Evolutionary conservation across 1,284 basidiomycete species (phyloP).

Genomic region (Rhodotorula mucilaginosa): DNA sequence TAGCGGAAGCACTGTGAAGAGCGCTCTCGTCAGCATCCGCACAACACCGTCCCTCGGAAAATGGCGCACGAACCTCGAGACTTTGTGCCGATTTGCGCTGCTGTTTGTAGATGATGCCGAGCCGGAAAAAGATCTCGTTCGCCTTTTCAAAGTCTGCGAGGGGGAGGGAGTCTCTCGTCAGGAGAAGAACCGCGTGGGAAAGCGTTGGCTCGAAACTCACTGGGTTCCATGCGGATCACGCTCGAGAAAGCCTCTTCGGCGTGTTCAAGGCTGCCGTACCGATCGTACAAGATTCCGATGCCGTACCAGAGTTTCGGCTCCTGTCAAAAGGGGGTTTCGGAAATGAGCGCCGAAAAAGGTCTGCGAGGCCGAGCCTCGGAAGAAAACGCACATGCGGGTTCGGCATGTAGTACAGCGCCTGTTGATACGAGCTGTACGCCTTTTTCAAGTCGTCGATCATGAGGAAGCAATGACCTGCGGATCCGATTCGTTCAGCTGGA

Average conservation of each 20-base stretch:
- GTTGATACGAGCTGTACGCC: conserved; percentile 97
- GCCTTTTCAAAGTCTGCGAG: conserved; percentile 92
- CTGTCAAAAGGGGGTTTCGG: conserved; percentile 54
- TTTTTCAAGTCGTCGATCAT: conserved; percentile 99
- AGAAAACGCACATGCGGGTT: conserved; percentile 73
- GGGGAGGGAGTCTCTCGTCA: background rate
- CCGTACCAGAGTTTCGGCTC: conserved; percentile 99
- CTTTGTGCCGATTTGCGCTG: conserved; percentile 87
- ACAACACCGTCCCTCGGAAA: too few species aligned
- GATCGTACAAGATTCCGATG: conserved; percentile 97
- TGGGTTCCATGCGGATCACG: conserved; percentile 93
- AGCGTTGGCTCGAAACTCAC: conserved; percentile 52
- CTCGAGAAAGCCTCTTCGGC: conserved; percentile 98
- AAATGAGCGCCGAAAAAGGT: background rate
- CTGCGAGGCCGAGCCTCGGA: background rate
- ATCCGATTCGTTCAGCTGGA: too few species aligned
- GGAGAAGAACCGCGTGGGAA: too few species aligned
- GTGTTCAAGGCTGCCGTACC: conserved; percentile 96
- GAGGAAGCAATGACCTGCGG: conserved; percentile 82
- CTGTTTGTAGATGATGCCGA: conserved; percentile 99
- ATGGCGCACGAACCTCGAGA: conserved; percentile 57
- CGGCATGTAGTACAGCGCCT: conserved; percentile 90
- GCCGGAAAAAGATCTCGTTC: conserved; percentile 95
- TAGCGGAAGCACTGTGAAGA: conserved; percentile 77
- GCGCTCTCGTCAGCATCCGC: conserved; percentile 14